phyloP scores from a whole-genome alignment of 2,329 filamentous ascomycete species.

The Phialophora expanda region DNA sequence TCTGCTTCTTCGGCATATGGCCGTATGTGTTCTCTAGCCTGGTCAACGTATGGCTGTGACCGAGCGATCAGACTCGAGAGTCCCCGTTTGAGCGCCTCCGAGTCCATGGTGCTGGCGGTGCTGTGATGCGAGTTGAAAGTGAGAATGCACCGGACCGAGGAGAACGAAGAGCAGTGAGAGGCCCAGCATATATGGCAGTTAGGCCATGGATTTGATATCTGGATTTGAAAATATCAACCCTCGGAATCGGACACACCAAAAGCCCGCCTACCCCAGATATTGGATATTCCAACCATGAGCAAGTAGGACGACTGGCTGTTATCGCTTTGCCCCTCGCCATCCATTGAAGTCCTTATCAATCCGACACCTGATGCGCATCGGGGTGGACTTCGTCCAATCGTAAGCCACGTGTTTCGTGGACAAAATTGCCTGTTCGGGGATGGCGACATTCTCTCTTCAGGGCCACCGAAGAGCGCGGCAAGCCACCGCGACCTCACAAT shows the following conservation, averaged over 20 bases:
- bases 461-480: conserved; percentile 14
- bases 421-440: conserved; percentile 27
- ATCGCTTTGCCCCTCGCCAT: conserved; percentile 15
- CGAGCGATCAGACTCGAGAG: conserved; percentile 27
- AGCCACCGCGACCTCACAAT: conserved; percentile 22
- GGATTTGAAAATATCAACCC: conserved; percentile 19
- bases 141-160: not conserved
- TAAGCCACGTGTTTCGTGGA: conserved; percentile 19
- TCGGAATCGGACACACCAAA: not conserved
- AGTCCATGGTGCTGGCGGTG: conserved; percentile 22
- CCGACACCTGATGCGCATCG: conserved; percentile 22
- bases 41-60: conserved; percentile 32
- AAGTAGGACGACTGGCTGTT: conserved; percentile 6
- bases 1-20: not conserved
- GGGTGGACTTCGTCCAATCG: conserved; percentile 26
- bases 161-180: not conserved
- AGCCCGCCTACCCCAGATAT: conserved; percentile 10
- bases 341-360: conserved; percentile 32
- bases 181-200: conserved; percentile 17
- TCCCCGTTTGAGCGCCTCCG: conserved; percentile 21
- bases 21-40: conserved; percentile 15
- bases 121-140: not conserved
- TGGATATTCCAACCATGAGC: not conserved
- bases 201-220: conserved; percentile 22
- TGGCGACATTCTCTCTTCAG: conserved; percentile 23